Percentiles rank a stretch among this genome's conserved stretches.
These are phyloP conservation scores for Grosmannia serpens DNA, from an alignment of 2,329 filamentous ascomycete genomes.

Conservation along the genomic window DNA sequence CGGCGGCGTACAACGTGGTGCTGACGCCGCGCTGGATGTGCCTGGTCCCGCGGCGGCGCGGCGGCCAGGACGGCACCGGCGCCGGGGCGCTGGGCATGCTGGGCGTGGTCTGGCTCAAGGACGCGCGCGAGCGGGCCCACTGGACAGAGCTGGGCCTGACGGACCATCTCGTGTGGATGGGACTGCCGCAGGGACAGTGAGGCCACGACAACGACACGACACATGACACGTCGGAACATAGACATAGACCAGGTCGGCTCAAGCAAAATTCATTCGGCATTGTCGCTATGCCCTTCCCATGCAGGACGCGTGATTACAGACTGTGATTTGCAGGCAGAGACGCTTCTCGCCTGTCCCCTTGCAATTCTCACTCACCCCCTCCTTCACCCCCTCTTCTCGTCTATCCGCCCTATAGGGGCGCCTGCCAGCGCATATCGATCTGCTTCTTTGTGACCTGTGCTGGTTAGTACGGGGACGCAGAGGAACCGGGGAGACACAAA, in stretches of 20 bases:
- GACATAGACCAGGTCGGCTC: neutral
- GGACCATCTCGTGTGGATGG: slow-evolving; percentile 14
- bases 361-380: neutral
- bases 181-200: slow-evolving; percentile 6
- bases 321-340: neutral
- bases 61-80: slow-evolving; percentile 14
- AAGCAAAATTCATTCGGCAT: neutral
- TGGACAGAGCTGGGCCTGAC: slow-evolving; percentile 17
- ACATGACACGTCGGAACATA: neutral
- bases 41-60: slow-evolving; percentile 21
- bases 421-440: slow-evolving; percentile 53
- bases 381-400: too few relatives aligned
- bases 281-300: neutral
- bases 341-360: neutral
- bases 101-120: slow-evolving; percentile 20
- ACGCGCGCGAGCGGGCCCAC: slow-evolving; percentile 14
- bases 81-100: slow-evolving; percentile 24
- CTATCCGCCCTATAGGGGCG: slow-evolving; percentile 15
- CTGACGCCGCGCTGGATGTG: slow-evolving; percentile 21
- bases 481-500: neutral
- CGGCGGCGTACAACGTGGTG: slow-evolving; percentile 21
- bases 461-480: slow-evolving; percentile 18
- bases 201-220: neutral
- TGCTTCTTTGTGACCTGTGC: slow-evolving; percentile 50
- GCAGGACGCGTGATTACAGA: too few relatives aligned